Conservation (phyloP, 1,284 basidiomycete species). For the Polyporus tsugae region DNA sequence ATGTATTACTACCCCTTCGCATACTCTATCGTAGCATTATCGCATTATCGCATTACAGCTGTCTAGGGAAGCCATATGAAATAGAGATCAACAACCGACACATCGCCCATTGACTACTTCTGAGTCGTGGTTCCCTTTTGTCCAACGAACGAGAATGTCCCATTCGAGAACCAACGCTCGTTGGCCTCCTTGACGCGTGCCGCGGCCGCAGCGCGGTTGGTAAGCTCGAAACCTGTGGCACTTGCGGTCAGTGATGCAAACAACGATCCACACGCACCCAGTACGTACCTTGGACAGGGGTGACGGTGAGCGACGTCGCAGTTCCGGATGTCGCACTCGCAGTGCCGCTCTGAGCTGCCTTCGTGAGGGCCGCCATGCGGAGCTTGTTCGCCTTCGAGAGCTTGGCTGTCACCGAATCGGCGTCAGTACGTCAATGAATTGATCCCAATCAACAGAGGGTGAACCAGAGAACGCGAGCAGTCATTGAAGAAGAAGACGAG, state of each 20-base stretch:
- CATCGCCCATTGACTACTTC: constrained; percentile 15
- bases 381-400: constrained; percentile 96
- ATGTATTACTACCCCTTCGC: constrained; percentile 28
- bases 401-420: constrained; percentile 69
- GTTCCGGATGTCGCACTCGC: constrained; percentile 80
- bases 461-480: background rate
- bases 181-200: constrained; percentile 91
- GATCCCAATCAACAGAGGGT: background rate
- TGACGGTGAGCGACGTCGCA: constrained; percentile 92
- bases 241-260: constrained; percentile 4
- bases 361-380: constrained; percentile 83
- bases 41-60: constrained; percentile 24
- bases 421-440: constrained; percentile 2
- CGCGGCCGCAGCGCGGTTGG: constrained; percentile 81
- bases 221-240: constrained; percentile 82
- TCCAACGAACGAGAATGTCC: constrained; percentile 83
- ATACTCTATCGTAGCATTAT: constrained; percentile 29
- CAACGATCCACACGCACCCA: background rate
- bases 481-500: constrained; percentile 5
- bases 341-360: constrained; percentile 68
- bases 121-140: constrained; percentile 59
- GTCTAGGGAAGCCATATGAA: constrained; percentile 2
- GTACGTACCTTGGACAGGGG: constrained; percentile 90
- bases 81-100: background rate
- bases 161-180: constrained; percentile 90